A percentile compares a stretch with the other conserved stretches of the same genome.
Evolutionary conservation across 169 alveolate genomes (phyloP).

Genomic region (Plasmodium coatneyi): DNA sequence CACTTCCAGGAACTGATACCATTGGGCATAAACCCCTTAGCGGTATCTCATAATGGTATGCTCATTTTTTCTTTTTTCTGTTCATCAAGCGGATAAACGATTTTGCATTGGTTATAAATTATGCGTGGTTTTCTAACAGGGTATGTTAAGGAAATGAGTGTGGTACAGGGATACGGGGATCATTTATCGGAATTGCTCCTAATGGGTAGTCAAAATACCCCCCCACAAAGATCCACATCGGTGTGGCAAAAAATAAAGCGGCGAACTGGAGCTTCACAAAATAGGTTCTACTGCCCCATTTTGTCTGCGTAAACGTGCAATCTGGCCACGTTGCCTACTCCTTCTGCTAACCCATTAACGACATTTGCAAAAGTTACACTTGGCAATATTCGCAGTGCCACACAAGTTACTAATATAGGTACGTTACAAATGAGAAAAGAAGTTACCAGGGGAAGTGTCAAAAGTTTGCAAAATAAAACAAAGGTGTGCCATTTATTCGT

Average conservation of each 20-base stretch:
- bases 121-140: not conserved
- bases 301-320: not conserved
- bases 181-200: not conserved
- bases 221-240: not conserved
- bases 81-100: not conserved
- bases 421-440: not conserved
- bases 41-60: not conserved
- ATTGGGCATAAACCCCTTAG: not conserved
- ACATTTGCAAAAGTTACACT: not conserved
- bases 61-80: not conserved
- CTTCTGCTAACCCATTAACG: not conserved
- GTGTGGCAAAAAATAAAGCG: not conserved
- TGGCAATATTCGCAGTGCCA: not conserved
- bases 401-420: not conserved
- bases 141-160: not conserved
- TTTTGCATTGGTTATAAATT: not conserved
- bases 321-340: not conserved
- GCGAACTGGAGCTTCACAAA: not conserved
- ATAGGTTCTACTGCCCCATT: not conserved
- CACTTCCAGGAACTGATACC: not conserved
- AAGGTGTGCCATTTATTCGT: not conserved
- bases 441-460: not conserved
- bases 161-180: not conserved
- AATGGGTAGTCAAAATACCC: not conserved
- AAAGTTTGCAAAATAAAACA: not conserved